Percentiles rank a stretch among this genome's conserved stretches.
Evolutionary conservation across 768 basidiomycete species (phyloP).

Genomic region (Dictyophora rubrovolvata): DNA sequence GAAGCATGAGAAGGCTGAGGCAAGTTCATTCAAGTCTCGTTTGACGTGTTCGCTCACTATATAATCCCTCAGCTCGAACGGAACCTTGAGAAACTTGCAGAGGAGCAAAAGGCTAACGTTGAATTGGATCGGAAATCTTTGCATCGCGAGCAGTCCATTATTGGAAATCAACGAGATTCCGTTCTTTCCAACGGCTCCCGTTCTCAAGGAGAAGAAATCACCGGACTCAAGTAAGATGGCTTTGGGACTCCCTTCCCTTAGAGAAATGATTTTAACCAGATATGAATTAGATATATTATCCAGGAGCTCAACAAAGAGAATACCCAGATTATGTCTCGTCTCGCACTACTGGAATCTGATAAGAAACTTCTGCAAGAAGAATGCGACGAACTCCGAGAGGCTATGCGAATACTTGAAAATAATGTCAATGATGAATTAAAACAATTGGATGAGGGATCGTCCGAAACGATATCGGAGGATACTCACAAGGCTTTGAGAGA

Average conservation of each 20-base stretch:
- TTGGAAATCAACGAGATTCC: constrained; percentile 21
- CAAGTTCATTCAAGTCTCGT: constrained; percentile 4
- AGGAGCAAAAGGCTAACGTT: constrained; percentile 14
- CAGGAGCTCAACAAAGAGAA: constrained; percentile 84
- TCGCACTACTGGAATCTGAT: constrained; percentile 66
- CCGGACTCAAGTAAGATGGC: constrained; percentile 65
- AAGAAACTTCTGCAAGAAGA: constrained; percentile 54
- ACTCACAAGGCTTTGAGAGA: constrained; percentile 36
- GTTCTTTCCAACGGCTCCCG: constrained; percentile 2
- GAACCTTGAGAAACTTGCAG: constrained; percentile 17
- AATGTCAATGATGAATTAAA: constrained; percentile 18
- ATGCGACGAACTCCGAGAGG: constrained; percentile 18
- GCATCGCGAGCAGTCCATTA: constrained; percentile 47
- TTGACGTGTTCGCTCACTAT: neutral
- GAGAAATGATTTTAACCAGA: neutral
- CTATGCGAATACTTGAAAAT: constrained; percentile 7
- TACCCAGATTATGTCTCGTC: constrained; percentile 45
- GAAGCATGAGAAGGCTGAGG: constrained; percentile 17
- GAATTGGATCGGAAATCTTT: constrained; percentile 58
- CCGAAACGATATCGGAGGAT: constrained; percentile 26
- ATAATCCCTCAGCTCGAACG: constrained; percentile 2
- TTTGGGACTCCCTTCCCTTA: neutral
- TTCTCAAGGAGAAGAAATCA: constrained; percentile 55
- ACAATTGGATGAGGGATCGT: constrained; percentile 13
- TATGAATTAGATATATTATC: constrained; percentile 58